These are phyloP conservation scores for Oryza meyeriana DNA, from an alignment of 176 grass and related monocot species.

Conservation along the genomic window DNA sequence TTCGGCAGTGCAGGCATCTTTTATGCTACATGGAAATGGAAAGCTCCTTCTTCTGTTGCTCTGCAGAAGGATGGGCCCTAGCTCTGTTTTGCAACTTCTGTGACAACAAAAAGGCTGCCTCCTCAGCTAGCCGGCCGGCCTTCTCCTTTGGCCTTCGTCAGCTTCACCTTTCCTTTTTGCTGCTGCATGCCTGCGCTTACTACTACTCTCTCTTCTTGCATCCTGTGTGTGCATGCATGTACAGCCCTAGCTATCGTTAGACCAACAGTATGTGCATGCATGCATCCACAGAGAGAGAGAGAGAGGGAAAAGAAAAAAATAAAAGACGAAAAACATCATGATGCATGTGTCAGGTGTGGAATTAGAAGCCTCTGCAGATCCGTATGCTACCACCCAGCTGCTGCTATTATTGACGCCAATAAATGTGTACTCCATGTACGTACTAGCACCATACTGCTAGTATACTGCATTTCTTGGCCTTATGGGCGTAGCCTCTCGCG, in stretches of 20 bases:
- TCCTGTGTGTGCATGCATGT: background rate
- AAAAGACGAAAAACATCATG: conserved; percentile 23
- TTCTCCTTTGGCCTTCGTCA: conserved; percentile 24
- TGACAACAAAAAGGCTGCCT: conserved; percentile 31
- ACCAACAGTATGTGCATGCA: conserved; percentile 10
- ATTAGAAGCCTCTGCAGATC: conserved; percentile 34
- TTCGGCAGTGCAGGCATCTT: conserved; percentile 16
- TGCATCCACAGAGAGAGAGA: background rate
- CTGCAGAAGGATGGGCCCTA: background rate
- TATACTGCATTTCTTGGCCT: background rate
- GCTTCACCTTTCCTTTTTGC: conserved; percentile 18
- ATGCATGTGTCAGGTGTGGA: conserved; percentile 38
- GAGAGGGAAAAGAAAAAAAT: background rate
- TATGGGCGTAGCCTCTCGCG: background rate
- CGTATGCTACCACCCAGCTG: background rate
- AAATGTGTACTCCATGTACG: conserved; percentile 11
- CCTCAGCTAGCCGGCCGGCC: background rate
- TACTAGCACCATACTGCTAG: conserved; percentile 7
- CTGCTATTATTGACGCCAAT: conserved; percentile 17
- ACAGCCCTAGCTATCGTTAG: background rate
- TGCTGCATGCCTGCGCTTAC: background rate
- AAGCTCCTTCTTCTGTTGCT: conserved; percentile 13
- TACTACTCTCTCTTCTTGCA: background rate
- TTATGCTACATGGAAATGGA: conserved; percentile 34
- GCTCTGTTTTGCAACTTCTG: conserved; percentile 21